phyloP scores from a whole-genome alignment of 169 alveolate genomes.

The Plasmodium cynomolgi region DNA sequence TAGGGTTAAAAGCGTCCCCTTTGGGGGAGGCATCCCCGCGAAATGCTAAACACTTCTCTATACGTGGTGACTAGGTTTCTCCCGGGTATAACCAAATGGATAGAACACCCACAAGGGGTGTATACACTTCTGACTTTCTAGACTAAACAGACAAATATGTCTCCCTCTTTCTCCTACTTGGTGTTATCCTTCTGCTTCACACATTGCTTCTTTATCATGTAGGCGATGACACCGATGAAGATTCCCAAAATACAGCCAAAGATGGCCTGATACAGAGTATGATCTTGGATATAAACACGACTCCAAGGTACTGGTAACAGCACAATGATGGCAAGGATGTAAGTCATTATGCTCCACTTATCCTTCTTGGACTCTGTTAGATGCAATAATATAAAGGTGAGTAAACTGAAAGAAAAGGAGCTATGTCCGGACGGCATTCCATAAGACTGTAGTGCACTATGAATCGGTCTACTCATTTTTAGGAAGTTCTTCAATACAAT shows the following conservation, averaged over 20 bases:
- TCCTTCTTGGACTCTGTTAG: constrained; percentile 51
- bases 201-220: constrained; percentile 3
- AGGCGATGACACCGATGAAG: neutral
- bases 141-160: neutral
- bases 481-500: constrained; percentile 69
- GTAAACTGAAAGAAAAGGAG: constrained; percentile 54
- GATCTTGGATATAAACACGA: constrained; percentile 77
- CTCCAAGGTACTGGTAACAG: constrained; percentile 79
- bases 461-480: constrained; percentile 76
- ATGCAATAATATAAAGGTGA: constrained; percentile 73
- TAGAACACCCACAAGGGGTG: neutral
- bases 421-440: constrained; percentile 83
- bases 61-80: neutral
- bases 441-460: constrained; percentile 76
- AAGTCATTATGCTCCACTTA: constrained; percentile 69
- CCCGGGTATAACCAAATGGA: neutral
- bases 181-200: neutral
- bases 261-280: constrained; percentile 74
- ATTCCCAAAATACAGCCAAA: constrained; percentile 76
- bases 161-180: neutral
- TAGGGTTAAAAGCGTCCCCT: neutral
- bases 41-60: neutral
- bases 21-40: neutral
- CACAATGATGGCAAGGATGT: constrained; percentile 31
- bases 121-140: neutral